Base-by-base conservation (phyloP, 139 green algal species). In the Spirogloea muscicola region DNA sequence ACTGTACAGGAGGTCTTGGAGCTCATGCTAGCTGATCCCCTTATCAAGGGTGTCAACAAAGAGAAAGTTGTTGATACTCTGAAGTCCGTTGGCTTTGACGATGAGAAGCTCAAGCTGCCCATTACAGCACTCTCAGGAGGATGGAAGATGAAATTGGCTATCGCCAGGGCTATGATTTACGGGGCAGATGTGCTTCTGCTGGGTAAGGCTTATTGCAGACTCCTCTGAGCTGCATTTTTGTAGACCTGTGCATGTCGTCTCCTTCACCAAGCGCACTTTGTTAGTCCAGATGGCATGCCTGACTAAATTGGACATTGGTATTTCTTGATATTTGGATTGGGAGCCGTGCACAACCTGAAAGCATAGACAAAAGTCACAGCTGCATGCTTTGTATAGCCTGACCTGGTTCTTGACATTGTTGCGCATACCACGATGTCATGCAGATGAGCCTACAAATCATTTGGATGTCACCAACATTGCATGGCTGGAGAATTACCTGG, bases 81-180 rank as follows among this genome's bases (percentile, higher is more conserved):
- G 34, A 51, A 86, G 78, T 80, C 60, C 27, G 83, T 84, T 46
- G 86, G 86, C 21, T 85, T 81, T 33, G 55, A 25, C 18, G 65
- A 55, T 21, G 27, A 44, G 21, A 44, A 62, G 41, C 65, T 49
- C 36, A 29, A 48, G 9, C 21, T 42, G n/a, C 5, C 49, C 16
- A 70, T 91, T 6, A 61, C 71, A 21, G 83, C 81, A 27, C 79
- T 92, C 7, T 90, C 84, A 6, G 88, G 88, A 46, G 88, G 88
- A 3, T 92, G 88, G 88, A 85, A 87, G 59, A 92, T 92, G 88
- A 92, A 92, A 85, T 80, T 92, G 21, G 85, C 88, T 25, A 77
- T 92, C 13, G 88, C 72, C 31, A 58, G 74, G 16, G 79, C 77
- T 39, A 79, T 84, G 76, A 68, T 81, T 36, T 59, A 77, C 37